These are phyloP conservation scores for Cicer judaicum DNA, from an alignment of 306 rosid genomes.

Conservation along the genomic window DNA sequence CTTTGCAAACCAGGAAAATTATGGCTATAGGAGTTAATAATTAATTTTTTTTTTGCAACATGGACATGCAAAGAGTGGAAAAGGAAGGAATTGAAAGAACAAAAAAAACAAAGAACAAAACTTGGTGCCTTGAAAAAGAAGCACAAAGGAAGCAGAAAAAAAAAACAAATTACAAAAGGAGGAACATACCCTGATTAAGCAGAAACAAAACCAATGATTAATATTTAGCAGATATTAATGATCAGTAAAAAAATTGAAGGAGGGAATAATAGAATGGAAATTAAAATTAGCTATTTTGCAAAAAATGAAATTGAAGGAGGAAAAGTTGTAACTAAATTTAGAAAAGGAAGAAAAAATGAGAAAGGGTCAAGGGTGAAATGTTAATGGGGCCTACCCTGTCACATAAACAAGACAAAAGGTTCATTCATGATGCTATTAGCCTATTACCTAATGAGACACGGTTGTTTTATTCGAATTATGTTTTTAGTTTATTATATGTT, in stretches of 20 bases:
- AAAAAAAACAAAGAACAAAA: conserved; percentile 20
- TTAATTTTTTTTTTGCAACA: background rate
- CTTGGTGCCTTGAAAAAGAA: conserved; percentile 14
- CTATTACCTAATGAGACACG: background rate
- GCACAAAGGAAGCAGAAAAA: background rate
- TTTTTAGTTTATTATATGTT: background rate
- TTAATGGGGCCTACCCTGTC: conserved; percentile 66
- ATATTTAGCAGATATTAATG: conserved; percentile 42
- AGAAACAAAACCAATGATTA: conserved; percentile 48
- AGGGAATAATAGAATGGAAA: conserved; percentile 17
- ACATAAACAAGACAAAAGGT: conserved; percentile 7
- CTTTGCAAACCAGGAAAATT: conserved; percentile 35
- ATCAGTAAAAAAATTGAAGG: conserved; percentile 44
- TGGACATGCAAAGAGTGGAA: conserved; percentile 29
- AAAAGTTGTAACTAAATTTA: conserved; percentile 56
- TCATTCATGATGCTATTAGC: background rate
- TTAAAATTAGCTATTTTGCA: conserved; percentile 42
- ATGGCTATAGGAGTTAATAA: background rate
- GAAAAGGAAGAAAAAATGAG: conserved; percentile 42
- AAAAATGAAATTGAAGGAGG: conserved; percentile 49
- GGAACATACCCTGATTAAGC: conserved; percentile 54
- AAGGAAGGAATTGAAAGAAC: conserved; percentile 31
- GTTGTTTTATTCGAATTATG: background rate
- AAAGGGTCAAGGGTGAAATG: conserved; percentile 39
- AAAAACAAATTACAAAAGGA: background rate